phyloP scores from a whole-genome alignment of 257 asterid genomes.

The Eustoma russellianum region DNA sequence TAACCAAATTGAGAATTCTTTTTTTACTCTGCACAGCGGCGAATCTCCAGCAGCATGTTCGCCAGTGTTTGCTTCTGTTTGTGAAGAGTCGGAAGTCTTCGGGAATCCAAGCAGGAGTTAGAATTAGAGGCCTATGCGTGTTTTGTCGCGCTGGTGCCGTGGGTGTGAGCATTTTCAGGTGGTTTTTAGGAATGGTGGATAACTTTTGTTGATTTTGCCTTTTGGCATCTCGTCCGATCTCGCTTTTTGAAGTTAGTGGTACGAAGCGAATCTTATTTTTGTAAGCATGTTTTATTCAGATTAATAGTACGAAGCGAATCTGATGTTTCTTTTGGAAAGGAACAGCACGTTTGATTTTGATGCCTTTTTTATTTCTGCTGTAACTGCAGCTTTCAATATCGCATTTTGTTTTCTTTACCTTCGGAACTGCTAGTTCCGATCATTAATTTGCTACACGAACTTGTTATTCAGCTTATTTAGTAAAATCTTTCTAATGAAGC shows the following conservation, averaged over 20 bases:
- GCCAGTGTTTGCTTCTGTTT: background rate
- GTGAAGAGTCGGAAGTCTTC: background rate
- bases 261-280: slow-evolving; percentile 22
- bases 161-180: background rate
- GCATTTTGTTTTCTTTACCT: background rate
- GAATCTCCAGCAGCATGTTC: slow-evolving; percentile 1
- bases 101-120: no score
- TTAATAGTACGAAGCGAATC: no score
- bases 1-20: background rate
- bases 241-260: slow-evolving; percentile 38
- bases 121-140: background rate
- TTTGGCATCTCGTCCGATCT: slow-evolving; percentile 41
- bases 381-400: slow-evolving; percentile 11
- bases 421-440: background rate
- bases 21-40: background rate
- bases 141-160: background rate
- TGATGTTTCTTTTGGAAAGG: slow-evolving; percentile 8
- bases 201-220: slow-evolving; percentile 16
- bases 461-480: slow-evolving; percentile 8
- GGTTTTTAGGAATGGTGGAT: background rate
- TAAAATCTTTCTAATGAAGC: slow-evolving; percentile 1
- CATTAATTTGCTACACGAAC: no score
- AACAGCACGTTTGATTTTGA: slow-evolving; percentile 9
- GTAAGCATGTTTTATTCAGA: no score
- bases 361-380: slow-evolving; percentile 15